These are phyloP conservation scores for Termitomyces sp. DNA, from an alignment of 768 basidiomycete species.

Conservation along the genomic window DNA sequence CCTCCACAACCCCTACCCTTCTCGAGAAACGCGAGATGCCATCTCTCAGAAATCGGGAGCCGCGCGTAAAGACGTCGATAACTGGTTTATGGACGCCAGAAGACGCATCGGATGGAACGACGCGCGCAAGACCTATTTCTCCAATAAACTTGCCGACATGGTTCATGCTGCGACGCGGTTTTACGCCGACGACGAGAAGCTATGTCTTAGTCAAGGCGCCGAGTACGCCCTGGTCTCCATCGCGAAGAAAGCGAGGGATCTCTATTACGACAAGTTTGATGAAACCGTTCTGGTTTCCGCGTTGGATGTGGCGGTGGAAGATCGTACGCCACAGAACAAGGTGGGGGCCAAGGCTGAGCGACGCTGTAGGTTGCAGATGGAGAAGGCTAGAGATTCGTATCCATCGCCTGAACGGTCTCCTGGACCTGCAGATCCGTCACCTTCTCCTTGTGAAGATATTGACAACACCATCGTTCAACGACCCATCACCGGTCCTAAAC, in stretches of 20 bases:
- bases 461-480: not conserved
- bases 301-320: conserved; percentile 23
- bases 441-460: not conserved
- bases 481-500: conserved; percentile 1
- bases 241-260: conserved; percentile 5
- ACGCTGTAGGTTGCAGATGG: not conserved
- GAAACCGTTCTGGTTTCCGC: conserved; percentile 12
- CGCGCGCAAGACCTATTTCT: conserved; percentile 27
- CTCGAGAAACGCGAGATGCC: conserved; percentile 17
- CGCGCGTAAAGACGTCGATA: conserved; percentile 28
- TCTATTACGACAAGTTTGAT: conserved; percentile 16
- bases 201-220: conserved; percentile 11
- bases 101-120: conserved; percentile 54
- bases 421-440: not conserved
- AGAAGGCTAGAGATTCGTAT: conserved; percentile 4
- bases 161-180: conserved; percentile 30
- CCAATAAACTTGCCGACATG: conserved; percentile 25
- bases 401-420: conserved; percentile 14
- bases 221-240: not conserved
- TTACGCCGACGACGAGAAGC: conserved; percentile 18
- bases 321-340: conserved; percentile 17
- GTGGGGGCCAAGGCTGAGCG: conserved; percentile 3
- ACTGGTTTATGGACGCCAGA: conserved; percentile 46
- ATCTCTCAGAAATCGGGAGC: conserved; percentile 21
- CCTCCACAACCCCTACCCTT: conserved; percentile 48